A percentile compares a stretch with the other conserved stretches of the same genome.
Evolutionary conservation across 2,329 filamentous ascomycete species (phyloP).

Genomic region (Penicillium sp.): DNA sequence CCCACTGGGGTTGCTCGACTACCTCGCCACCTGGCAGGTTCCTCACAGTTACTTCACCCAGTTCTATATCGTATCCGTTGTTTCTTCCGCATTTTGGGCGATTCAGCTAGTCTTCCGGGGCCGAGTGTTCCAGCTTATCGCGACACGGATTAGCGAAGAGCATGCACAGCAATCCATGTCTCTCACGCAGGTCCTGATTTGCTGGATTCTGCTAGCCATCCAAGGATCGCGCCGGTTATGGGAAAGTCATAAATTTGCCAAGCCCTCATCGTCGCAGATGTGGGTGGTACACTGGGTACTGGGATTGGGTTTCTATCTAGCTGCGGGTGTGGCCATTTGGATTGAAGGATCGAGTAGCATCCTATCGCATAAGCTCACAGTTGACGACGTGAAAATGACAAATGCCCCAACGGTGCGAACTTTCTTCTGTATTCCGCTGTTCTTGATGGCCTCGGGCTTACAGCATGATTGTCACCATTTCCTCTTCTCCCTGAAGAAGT

Average conservation of each 20-base stretch:
- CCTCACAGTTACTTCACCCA: conserved; percentile 88
- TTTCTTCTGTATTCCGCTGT: conserved; percentile 60
- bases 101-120: conserved; percentile 62
- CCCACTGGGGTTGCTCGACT: conserved; percentile 46
- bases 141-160: conserved; percentile 40
- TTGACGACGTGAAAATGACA: conserved; percentile 39
- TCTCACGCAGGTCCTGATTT: conserved; percentile 62
- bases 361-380: conserved; percentile 16
- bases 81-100: conserved; percentile 73
- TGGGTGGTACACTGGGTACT: conserved; percentile 80
- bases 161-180: conserved; percentile 53
- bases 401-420: conserved; percentile 52
- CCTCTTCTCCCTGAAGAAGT: conserved; percentile 72
- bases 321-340: conserved; percentile 76
- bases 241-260: conserved; percentile 68
- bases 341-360: conserved; percentile 70
- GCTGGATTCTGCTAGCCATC: conserved; percentile 71
- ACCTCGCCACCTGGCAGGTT: conserved; percentile 59
- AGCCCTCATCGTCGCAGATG: conserved; percentile 74
- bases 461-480: conserved; percentile 75
- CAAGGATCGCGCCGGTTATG: conserved; percentile 75
- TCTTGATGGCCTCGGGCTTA: conserved; percentile 67
- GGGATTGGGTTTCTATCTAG: conserved; percentile 74
- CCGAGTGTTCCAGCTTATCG: conserved; percentile 52
- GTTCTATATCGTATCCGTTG: conserved; percentile 76